These are phyloP conservation scores for Russula emetica DNA, from an alignment of 768 basidiomycete species.

Conservation along the genomic window DNA sequence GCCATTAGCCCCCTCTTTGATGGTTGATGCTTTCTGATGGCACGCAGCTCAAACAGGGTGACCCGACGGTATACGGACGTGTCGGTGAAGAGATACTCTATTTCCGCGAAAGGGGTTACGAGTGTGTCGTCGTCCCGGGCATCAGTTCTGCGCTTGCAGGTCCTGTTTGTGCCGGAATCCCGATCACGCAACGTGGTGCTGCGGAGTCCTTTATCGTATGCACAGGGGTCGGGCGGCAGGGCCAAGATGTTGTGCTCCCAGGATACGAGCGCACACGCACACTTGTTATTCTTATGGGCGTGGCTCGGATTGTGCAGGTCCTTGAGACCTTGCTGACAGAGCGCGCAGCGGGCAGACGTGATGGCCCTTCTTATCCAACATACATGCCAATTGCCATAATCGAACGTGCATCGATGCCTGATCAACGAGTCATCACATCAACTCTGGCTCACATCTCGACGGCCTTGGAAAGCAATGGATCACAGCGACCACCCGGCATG, in stretches of 20 bases:
- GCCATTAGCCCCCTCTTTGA: conserved; percentile 31
- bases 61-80: conserved; percentile 91
- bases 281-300: conserved; percentile 89
- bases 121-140: conserved; percentile 83
- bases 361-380: conserved; percentile 62
- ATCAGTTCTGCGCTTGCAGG: conserved; percentile 86
- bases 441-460: conserved; percentile 68
- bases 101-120: conserved; percentile 82
- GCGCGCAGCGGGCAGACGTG: conserved; percentile 33
- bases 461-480: conserved; percentile 69
- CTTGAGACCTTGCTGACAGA: conserved; percentile 50
- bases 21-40: conserved; percentile 7
- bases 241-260: conserved; percentile 78
- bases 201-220: conserved; percentile 87
- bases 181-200: conserved; percentile 93
- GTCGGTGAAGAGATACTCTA: conserved; percentile 92
- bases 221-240: conserved; percentile 88
- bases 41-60: conserved; percentile 88
- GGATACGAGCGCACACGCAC: conserved; percentile 81
- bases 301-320: conserved; percentile 75
- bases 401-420: conserved; percentile 90
- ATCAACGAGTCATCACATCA: conserved; percentile 79
- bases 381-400: conserved; percentile 86
- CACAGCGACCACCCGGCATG: conserved; percentile 95
- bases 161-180: conserved; percentile 85